Evolutionary conservation across 2,329 filamentous ascomycete genomes (phyloP).

Genomic region (Aphanocladium album): DNA sequence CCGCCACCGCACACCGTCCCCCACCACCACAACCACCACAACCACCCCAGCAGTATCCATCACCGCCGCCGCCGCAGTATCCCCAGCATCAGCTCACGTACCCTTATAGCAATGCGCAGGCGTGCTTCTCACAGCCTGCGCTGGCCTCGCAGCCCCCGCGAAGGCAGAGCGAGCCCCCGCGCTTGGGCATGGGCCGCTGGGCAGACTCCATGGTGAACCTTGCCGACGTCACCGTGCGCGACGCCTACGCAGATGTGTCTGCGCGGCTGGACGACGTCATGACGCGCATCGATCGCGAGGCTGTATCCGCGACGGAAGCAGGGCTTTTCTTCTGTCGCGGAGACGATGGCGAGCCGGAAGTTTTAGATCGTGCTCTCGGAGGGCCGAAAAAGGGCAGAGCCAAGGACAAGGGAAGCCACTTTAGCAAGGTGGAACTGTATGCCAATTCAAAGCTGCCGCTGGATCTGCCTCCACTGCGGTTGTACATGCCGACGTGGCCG

Average conservation of each 20-base stretch:
- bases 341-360: background rate
- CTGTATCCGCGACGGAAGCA: constrained; percentile 46
- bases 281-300: constrained; percentile 65
- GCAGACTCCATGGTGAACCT: constrained; percentile 39
- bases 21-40: background rate
- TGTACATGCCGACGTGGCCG: constrained; percentile 70
- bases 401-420: constrained; percentile 36
- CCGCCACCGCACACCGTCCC: constrained; percentile 9
- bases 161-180: background rate
- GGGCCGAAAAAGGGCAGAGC: constrained; percentile 24
- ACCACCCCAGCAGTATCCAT: constrained; percentile 8
- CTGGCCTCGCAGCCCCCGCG: background rate
- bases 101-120: background rate
- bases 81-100: background rate
- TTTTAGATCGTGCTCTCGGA: background rate
- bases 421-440: constrained; percentile 74
- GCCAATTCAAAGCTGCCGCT: constrained; percentile 69
- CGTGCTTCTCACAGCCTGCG: constrained; percentile 1
- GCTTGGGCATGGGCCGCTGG: constrained; percentile 27
- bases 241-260: constrained; percentile 40
- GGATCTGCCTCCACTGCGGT: constrained; percentile 60
- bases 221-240: constrained; percentile 32
- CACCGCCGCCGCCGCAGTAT: background rate
- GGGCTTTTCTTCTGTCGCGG: constrained; percentile 43
- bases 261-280: constrained; percentile 60